These are phyloP conservation scores for Fusarium nodosum DNA, from an alignment of 2,329 filamentous ascomycete genomes.

Conservation along the genomic window DNA sequence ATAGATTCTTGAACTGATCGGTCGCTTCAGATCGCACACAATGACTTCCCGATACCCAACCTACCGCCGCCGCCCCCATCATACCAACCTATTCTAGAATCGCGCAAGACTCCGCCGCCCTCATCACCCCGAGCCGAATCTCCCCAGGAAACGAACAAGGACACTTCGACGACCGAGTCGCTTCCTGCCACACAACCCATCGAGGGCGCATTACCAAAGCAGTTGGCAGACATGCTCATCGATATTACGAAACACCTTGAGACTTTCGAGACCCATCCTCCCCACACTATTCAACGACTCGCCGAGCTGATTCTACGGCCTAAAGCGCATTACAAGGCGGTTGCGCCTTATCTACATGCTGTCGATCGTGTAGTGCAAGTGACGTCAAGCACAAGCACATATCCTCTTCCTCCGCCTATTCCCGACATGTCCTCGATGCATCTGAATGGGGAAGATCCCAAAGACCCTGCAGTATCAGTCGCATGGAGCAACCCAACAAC, in stretches of 20 bases:
- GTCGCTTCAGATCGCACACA: conserved; percentile 74
- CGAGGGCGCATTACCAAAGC: conserved; percentile 70
- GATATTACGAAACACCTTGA: conserved; percentile 73
- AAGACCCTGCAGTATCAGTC: conserved; percentile 56
- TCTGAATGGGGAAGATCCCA: conserved; percentile 72
- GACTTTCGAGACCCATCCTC: conserved; percentile 80
- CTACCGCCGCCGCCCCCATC: conserved; percentile 61
- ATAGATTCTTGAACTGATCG: conserved; percentile 4
- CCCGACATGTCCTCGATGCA: conserved; percentile 69
- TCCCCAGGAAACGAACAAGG: conserved; percentile 75
- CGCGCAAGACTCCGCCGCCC: conserved; percentile 59
- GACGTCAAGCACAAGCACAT: conserved; percentile 82
- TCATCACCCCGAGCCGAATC: conserved; percentile 59
- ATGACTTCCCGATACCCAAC: conserved; percentile 80
- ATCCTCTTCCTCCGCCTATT: conserved; percentile 81
- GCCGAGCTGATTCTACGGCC: conserved; percentile 87
- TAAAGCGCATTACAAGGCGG: conserved; percentile 81
- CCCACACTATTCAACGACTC: conserved; percentile 92
- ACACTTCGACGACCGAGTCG: conserved; percentile 69
- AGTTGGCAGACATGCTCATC: conserved; percentile 72
- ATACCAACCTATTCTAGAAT: conserved; percentile 58
- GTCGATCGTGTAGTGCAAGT: conserved; percentile 92
- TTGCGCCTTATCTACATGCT: conserved; percentile 89
- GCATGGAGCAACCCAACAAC: conserved; percentile 64
- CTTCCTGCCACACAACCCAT: conserved; percentile 52